Evolutionary conservation across 108 stramenopile genomes (phyloP), one percentile per base, ranked within the genome.

Genomic region (Cyclotella choctawhatcheeana): DNA sequence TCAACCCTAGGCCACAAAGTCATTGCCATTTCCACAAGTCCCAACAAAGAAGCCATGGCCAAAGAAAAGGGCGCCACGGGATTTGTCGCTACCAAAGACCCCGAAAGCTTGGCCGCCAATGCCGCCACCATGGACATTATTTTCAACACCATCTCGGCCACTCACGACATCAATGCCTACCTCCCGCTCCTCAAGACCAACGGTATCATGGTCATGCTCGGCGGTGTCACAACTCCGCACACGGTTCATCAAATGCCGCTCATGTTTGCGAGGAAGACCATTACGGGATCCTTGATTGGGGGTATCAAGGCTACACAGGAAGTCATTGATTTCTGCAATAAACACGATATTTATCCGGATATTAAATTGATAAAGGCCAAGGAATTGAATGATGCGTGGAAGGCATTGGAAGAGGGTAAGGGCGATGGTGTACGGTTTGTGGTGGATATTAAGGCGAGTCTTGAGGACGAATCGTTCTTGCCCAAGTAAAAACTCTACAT

Each of bases 291-390:
- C 50, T 8, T 66, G 26, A 72, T 77, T 52, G 82, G 84, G 27
- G 84, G 84, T 27, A 77, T 81, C 1, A 25, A 26, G 24, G 79
- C 54, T 48, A 81, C 80, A n/a, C 76, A 81, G 56, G 74, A 80
- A 44, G 54, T 84, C 56, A 40, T 84, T 6, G 80, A 81, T 35
- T 72, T 84, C 66, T 84, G 80, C 58, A 73, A 62, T 16, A n/a
- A 44, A 25, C 54, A 84, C 18, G 55, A 71, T 0, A 73, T 84
- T 44, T 64, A 33, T 48, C 69, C 73, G 24, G 73, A 85, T 21
- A 61, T 82, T 29, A 79, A 82, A 20, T 10, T 85, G 58, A 58
- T 58, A 10, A 50, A 50, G 48, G 48, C 48, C 4, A 50, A 50
- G 18, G 48, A 50, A n/a, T 50, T 50, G 48, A 50, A 50, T 55